These are phyloP conservation scores for Crithidia fasciculata DNA, from an alignment of 208 protist species.

Conservation along the genomic window DNA sequence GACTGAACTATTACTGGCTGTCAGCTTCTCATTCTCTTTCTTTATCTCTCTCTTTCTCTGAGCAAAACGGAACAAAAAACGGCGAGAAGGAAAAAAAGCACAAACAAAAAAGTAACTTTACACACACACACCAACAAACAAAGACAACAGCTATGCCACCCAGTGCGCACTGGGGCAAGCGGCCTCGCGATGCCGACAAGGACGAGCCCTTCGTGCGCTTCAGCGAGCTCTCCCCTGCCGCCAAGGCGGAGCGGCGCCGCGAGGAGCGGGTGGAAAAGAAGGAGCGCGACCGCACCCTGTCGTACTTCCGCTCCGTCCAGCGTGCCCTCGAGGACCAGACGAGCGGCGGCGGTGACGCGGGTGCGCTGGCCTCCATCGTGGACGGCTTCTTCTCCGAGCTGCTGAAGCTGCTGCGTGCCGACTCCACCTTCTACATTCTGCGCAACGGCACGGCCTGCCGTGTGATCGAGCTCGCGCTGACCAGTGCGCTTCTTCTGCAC, in stretches of 20 bases:
- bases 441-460: conserved; percentile 83
- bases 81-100: neutral
- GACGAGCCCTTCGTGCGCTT: conserved; percentile 63
- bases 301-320: conserved; percentile 88
- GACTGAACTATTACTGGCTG: too few species aligned
- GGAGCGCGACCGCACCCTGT: conserved; percentile 80
- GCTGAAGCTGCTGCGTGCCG: conserved; percentile 78
- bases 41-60: too few species aligned
- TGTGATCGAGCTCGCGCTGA: conserved; percentile 83
- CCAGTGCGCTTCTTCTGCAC: conserved; percentile 78
- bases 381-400: conserved; percentile 92
- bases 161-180: conserved; percentile 59
- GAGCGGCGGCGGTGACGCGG: conserved; percentile 59
- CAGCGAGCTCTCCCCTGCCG: conserved; percentile 70
- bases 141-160: conserved; percentile 13
- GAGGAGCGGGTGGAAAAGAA: conserved; percentile 89
- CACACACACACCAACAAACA: neutral
- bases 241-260: conserved; percentile 67
- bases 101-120: neutral
- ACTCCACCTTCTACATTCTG: conserved; percentile 75
- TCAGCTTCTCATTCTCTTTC: too few species aligned
- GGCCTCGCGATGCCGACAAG: conserved; percentile 40
- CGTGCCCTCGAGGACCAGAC: conserved; percentile 66
- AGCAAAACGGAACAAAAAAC: too few species aligned
- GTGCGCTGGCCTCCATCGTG: conserved; percentile 63